Evolutionary conservation across 2,329 filamentous ascomycete species (phyloP).

Genomic region (Aspergillus sp.): DNA sequence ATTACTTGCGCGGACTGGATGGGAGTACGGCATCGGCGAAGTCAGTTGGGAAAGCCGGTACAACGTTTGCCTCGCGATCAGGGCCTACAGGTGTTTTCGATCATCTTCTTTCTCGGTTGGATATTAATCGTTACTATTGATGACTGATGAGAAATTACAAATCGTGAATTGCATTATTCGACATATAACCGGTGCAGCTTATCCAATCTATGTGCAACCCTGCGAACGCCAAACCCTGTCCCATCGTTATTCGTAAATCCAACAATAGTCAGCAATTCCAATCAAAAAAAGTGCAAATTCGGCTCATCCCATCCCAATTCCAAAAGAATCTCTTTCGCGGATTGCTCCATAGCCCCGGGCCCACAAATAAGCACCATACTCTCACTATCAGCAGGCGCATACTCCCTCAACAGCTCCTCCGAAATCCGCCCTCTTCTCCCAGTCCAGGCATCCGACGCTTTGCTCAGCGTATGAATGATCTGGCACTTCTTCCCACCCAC

Average conservation of each 20-base stretch:
- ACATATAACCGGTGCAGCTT: no score
- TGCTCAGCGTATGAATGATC: constrained; percentile 63
- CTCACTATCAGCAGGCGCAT: constrained; percentile 45
- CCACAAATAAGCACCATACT: constrained; percentile 71
- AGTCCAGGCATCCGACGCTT: constrained; percentile 57
- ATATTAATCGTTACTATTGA: constrained; percentile 63
- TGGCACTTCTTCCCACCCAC: constrained; percentile 50
- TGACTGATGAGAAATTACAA: neutral
- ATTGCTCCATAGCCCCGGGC: constrained; percentile 66
- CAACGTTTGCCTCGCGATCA: constrained; percentile 22
- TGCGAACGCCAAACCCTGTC: no score
- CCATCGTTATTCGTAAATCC: no score
- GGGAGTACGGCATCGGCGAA: constrained; percentile 53
- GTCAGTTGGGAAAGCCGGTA: constrained; percentile 18
- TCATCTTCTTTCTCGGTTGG: constrained; percentile 61
- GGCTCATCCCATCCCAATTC: constrained; percentile 65
- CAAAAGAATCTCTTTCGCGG: constrained; percentile 50
- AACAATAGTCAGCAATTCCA: no score
- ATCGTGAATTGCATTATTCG: neutral
- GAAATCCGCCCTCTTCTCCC: constrained; percentile 64
- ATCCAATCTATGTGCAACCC: no score
- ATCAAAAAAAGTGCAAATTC: constrained; percentile 68
- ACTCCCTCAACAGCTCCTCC: constrained; percentile 53
- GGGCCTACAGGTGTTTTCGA: constrained; percentile 56
- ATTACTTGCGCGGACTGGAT: constrained; percentile 62